Conservation (phyloP, 2,329 filamentous ascomycete species). For the Hypoxylon sp. region DNA sequence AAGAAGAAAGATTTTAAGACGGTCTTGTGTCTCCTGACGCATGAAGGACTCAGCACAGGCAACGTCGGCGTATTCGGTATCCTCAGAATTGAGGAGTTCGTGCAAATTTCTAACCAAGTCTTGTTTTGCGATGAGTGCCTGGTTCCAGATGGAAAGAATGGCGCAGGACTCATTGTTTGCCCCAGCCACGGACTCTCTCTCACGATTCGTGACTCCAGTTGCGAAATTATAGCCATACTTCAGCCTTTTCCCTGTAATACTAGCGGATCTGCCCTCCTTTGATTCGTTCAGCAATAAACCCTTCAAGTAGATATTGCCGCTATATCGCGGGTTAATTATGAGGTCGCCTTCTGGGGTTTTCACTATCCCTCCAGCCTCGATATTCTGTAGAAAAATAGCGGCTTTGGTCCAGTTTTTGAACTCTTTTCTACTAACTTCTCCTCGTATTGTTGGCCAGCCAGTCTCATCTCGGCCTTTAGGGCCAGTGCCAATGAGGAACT, state of each 20-base stretch:
- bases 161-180: conserved; percentile 38
- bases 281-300: conserved; percentile 44
- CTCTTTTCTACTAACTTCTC: conserved; percentile 21
- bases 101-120: conserved; percentile 36
- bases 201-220: conserved; percentile 45
- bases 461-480: conserved; percentile 31
- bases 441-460: conserved; percentile 15
- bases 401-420: conserved; percentile 46
- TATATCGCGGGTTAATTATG: conserved; percentile 36
- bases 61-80: conserved; percentile 47
- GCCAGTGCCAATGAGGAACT: conserved; percentile 47
- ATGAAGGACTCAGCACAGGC: conserved; percentile 31
- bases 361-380: conserved; percentile 15
- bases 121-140: conserved; percentile 22
- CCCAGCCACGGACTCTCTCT: conserved; percentile 42
- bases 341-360: conserved; percentile 42
- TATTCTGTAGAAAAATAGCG: conserved; percentile 45
- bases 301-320: conserved; percentile 50
- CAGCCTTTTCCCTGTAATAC: conserved; percentile 43
- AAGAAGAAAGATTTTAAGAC: conserved; percentile 36
- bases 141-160: conserved; percentile 48
- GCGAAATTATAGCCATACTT: conserved; percentile 50
- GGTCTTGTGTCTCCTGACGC: conserved; percentile 3
- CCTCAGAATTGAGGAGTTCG: conserved; percentile 41
- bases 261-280: conserved; percentile 36